Evolutionary conservation across 2,329 filamentous ascomycete species (phyloP).

Genomic region (Amphichorda felina): DNA sequence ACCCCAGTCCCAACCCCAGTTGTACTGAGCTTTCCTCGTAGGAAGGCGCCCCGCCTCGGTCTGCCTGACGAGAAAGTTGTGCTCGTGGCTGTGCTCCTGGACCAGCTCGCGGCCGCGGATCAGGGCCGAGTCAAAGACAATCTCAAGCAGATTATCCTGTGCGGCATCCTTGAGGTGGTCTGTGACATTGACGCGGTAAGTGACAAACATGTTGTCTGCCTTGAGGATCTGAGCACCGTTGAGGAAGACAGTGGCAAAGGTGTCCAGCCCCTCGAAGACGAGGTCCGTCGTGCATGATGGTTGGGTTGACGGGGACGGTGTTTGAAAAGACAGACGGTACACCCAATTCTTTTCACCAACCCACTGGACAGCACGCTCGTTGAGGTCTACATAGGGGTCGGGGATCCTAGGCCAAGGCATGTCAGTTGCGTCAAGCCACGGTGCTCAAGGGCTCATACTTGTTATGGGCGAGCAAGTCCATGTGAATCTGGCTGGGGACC

Average conservation of each 20-base stretch:
- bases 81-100: constrained; percentile 37
- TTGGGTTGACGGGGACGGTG: constrained; percentile 5
- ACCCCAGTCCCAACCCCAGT: constrained; percentile 65
- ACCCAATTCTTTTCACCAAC: constrained; percentile 50
- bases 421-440: neutral
- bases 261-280: constrained; percentile 53
- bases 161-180: constrained; percentile 17
- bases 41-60: constrained; percentile 14
- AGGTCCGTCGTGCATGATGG: constrained; percentile 21
- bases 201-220: constrained; percentile 54
- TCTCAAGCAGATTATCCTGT: constrained; percentile 34
- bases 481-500: constrained; percentile 21
- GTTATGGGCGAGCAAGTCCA: constrained; percentile 20
- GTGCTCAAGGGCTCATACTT: constrained; percentile 10
- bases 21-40: constrained; percentile 56
- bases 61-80: constrained; percentile 16
- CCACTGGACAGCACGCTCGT: constrained; percentile 49
- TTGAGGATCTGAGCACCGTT: constrained; percentile 40
- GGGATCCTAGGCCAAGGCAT: constrained; percentile 18
- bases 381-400: constrained; percentile 49
- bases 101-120: constrained; percentile 39
- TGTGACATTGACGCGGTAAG: constrained; percentile 40
- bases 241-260: constrained; percentile 45
- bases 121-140: constrained; percentile 44
- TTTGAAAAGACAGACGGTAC: constrained; percentile 31